Percentiles rank a stretch among this genome's conserved stretches.
Evolutionary conservation across 352 stramenopile genomes (phyloP).

Genomic region (Pythium guiyangense): DNA sequence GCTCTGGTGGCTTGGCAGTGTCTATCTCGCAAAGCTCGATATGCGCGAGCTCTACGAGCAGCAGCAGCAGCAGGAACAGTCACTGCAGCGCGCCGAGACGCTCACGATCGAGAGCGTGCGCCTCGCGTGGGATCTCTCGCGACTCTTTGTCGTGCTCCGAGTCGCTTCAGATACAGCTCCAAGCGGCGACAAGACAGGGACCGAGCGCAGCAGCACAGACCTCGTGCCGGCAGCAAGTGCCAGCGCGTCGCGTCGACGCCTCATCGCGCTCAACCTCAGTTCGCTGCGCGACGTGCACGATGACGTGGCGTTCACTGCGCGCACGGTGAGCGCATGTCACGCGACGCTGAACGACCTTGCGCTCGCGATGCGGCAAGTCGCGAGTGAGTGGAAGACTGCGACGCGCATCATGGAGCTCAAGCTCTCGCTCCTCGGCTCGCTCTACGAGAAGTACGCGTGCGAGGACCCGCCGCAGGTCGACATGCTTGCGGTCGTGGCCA

Average conservation of each 20-base stretch:
- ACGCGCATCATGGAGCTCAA: conserved; percentile 75
- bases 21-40: conserved; percentile 42
- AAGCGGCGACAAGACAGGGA: too few species aligned
- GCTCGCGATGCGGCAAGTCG: conserved; percentile 31
- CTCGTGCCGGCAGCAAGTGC: not conserved
- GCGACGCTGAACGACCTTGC: conserved; percentile 26
- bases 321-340: conserved; percentile 21
- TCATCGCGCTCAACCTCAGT: conserved; percentile 36
- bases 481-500: conserved; percentile 61
- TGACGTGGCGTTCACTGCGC: conserved; percentile 28
- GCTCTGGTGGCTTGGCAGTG: conserved; percentile 64
- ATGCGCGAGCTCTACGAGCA: conserved; percentile 20
- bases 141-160: conserved; percentile 27
- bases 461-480: conserved; percentile 60
- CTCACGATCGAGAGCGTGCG: conserved; percentile 32
- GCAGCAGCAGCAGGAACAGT: conserved; percentile 11
- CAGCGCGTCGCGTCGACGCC: conserved; percentile 10
- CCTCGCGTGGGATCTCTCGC: conserved; percentile 30
- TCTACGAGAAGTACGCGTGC: conserved; percentile 77
- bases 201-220: not conserved
- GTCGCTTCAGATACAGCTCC: not conserved
- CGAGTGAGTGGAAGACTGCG: conserved; percentile 72
- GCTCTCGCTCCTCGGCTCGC: conserved; percentile 60
- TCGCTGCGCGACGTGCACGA: conserved; percentile 21
- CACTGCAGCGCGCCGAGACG: not conserved